Percentiles rank a stretch among this genome's conserved stretches.
These are phyloP conservation scores for Ophiostoma himal-ulmi DNA, from an alignment of 2,329 filamentous ascomycete species.

Conservation along the genomic window DNA sequence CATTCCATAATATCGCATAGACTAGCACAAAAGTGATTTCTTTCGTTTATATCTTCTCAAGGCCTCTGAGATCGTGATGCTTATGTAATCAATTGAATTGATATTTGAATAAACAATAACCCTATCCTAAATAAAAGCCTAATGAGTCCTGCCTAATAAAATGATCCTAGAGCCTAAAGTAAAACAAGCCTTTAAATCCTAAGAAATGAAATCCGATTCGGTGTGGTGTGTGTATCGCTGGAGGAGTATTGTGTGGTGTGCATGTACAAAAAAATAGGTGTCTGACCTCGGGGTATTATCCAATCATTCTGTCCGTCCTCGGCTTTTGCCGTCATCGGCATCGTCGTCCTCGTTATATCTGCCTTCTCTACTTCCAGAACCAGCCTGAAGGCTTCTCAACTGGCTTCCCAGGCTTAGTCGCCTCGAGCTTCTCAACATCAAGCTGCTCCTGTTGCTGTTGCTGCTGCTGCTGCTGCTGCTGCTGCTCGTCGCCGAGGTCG, in stretches of 20 bases:
- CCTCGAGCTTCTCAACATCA: neutral
- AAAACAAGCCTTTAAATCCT: neutral
- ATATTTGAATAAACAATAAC: neutral
- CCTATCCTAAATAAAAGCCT: neutral
- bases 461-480: neutral
- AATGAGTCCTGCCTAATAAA: neutral
- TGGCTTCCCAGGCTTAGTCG: neutral
- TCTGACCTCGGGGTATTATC: conserved; percentile 7
- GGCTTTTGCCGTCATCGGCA: conserved; percentile 11
- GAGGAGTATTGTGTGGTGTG: neutral
- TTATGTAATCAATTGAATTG: neutral
- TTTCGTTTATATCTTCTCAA: neutral
- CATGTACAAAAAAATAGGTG: neutral
- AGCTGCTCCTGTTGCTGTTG: neutral
- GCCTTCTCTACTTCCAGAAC: conserved; percentile 38
- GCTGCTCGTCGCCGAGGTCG: neutral
- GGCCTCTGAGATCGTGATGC: neutral
- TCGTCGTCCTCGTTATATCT: neutral
- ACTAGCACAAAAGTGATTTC: conserved; percentile 3
- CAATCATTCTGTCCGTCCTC: conserved; percentile 2
- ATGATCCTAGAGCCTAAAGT: neutral
- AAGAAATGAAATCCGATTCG: neutral
- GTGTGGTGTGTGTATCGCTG: neutral
- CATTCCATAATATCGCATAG: neutral
- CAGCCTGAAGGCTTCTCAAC: conserved; percentile 33